Evolutionary conservation across 139 green algal species (phyloP).

Genomic region (Chara braunii): DNA sequence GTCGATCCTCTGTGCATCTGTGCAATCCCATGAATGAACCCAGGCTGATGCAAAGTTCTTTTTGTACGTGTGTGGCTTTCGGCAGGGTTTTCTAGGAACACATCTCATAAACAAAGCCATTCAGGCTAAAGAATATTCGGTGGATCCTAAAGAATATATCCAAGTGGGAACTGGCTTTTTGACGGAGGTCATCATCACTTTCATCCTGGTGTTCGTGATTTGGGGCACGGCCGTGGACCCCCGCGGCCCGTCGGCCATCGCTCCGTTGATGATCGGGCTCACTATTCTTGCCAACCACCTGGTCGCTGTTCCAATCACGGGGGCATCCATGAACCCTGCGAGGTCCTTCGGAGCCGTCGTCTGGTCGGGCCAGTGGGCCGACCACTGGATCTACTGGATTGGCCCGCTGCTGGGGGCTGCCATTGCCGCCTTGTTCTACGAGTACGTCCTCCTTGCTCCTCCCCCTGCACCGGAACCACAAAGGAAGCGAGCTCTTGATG

Average conservation of each 20-base stretch:
- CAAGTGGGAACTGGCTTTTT: no score
- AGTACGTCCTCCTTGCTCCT: conserved; percentile 8
- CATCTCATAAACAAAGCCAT: no score
- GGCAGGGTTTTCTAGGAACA: no score
- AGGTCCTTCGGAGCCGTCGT: conserved; percentile 18
- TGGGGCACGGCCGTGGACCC: conserved; percentile 4
- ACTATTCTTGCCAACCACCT: conserved; percentile 13
- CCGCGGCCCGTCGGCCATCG: conserved; percentile 4
- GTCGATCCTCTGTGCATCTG: no score
- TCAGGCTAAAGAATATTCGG: no score
- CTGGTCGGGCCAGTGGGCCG: conserved; percentile 5
- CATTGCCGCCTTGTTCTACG: conserved; percentile 10
- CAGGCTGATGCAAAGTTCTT: no score
- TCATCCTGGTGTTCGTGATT: conserved; percentile 32
- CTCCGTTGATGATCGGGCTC: conserved; percentile 16
- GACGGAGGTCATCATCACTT: conserved; percentile 24
- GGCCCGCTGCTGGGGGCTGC: conserved; percentile 8
- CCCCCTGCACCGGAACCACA: no score
- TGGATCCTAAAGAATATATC: no score
- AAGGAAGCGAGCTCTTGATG: no score
- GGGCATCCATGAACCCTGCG: conserved; percentile 32
- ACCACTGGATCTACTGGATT: conserved; percentile 33
- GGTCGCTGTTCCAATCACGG: conserved; percentile 15
- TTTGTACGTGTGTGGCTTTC: no score
- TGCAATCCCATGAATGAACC: no score